phyloP scores from a whole-genome alignment of 805 yeast genomes.

The Yarrowia deformans region DNA sequence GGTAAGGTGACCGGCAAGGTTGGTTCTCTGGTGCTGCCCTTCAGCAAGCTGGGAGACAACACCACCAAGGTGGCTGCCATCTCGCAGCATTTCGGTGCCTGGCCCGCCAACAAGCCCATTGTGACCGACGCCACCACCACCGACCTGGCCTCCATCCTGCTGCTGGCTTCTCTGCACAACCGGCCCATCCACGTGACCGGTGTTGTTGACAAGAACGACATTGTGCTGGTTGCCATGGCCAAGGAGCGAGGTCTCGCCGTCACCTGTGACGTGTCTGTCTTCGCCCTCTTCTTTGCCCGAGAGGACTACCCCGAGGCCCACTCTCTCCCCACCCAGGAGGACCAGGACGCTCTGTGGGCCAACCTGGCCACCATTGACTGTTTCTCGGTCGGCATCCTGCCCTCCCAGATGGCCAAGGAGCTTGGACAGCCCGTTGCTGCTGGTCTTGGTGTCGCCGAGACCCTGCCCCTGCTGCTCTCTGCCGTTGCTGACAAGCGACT shows the following conservation, averaged over 20 bases:
- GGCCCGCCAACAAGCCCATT: slow-evolving; percentile 87
- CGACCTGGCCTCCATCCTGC: slow-evolving; percentile 87
- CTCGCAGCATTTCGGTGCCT: slow-evolving; percentile 76
- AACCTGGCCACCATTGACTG: slow-evolving; percentile 77
- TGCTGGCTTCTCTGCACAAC: slow-evolving; percentile 85
- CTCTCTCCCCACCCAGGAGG: slow-evolving; percentile 80
- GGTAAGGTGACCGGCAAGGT: slow-evolving; percentile 69
- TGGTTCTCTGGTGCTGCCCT: slow-evolving; percentile 82
- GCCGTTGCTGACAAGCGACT: slow-evolving; percentile 80
- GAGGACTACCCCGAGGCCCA: slow-evolving; percentile 72
- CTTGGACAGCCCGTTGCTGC: slow-evolving; percentile 66
- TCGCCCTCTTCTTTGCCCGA: slow-evolving; percentile 72
- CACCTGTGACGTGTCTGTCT: slow-evolving; percentile 88
- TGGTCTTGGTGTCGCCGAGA: slow-evolving; percentile 81
- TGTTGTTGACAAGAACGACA: slow-evolving; percentile 79
- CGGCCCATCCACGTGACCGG: slow-evolving; percentile 89
- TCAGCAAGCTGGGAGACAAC: slow-evolving; percentile 67
- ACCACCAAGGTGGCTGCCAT: slow-evolving; percentile 74
- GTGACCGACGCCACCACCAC: slow-evolving; percentile 92
- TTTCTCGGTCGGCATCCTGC: slow-evolving; percentile 83
- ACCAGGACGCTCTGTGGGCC: slow-evolving; percentile 84
- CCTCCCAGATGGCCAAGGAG: slow-evolving; percentile 72
- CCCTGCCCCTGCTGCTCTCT: slow-evolving; percentile 78
- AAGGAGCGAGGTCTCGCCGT: slow-evolving; percentile 82
- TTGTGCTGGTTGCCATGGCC: slow-evolving; percentile 82